Base-by-base conservation (phyloP, 768 basidiomycete species). In the Leccinellum rugosiceps region DNA sequence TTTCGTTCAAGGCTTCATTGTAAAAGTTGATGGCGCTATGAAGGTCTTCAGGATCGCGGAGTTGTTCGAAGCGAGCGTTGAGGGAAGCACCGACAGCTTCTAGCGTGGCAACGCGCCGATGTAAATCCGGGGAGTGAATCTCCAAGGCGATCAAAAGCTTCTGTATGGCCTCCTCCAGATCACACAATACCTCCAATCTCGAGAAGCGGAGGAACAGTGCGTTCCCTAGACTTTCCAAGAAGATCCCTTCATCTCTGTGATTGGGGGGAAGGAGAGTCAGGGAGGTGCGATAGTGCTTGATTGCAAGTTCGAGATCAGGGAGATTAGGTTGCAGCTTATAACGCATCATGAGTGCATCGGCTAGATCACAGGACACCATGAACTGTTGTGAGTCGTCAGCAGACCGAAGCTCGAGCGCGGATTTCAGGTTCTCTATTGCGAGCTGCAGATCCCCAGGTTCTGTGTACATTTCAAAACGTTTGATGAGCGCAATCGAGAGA, bases 131-230 rank as follows among this genome's bases (percentile, higher is more conserved):
- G 17, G 62, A 54, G 46, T 64, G 60, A 46, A 61, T 58, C n/a
- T 58, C 52, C 52, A 71, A 45, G 10, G 70, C 68, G 25, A 64
- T 52, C 19, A 47, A 57, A 41, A 63, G 60, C 25, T 66, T 65
- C 45, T 68, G 62, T 52, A 71, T 70, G 25, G 70, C 70, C 41
- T 63, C 63, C 34, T 72, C 62, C 8, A 71, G 62, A 50, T 72
- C 62, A 10, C 35, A 25, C 31, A 58, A 43, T 0, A 34, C 17
- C 1, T 65, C 63, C 31, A 54, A n/a, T 32, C 58, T 62, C 15
- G 60, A 58, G 32, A 65, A 64, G 34, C 63, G 68, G 48, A 70
- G 61, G 55, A 62, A 62, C 50, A 73, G 51, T 7, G 66, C 69
- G 45, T 52, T 59, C 23, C 70, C 70, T 23, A 73, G 46, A 45